Evolutionary conservation across 2,329 filamentous ascomycete species (phyloP), one percentile per base, ranked within the genome.

Genomic region (Diplodia corticola): DNA sequence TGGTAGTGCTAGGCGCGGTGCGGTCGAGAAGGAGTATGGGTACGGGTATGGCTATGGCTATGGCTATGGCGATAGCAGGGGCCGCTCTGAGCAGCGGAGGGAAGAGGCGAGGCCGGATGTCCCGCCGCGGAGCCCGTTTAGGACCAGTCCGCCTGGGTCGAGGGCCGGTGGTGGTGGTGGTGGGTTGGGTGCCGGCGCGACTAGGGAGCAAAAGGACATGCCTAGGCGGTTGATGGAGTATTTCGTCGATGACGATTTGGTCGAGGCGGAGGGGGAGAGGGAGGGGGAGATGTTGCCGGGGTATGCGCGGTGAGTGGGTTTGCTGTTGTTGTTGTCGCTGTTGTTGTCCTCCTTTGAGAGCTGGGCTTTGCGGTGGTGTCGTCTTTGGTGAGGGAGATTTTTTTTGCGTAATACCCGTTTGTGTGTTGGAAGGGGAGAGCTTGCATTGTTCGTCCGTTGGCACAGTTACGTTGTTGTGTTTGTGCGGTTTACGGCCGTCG

Each of bases 141-240:
- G 60, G 20, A 33, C 30, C 5, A 63, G 60, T n/a, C 57, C 57
- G 44, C 55, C 55, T 4, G 40, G 40, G 40, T 44, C 40, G 40
- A 44, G 40, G 40, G 37, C 15, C 7, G 37, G 35, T 3, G 37
- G 9, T 7, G 46, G 15, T 4, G 44, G 50, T 15, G 26, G 51
- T 2, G 53, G 17, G 15, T 48, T 46, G 7, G 46, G 46, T 2
- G 22, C 20, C 0, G 57, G 24, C 24, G 24, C 20, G 20, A 40
- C 12, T 20, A 50, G 46, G 30, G 63, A 64, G 10, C 30, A 33
- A 35, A 64, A 55, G 63, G 63, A 64, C 9, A 6, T 54, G 37
- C 63, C 49, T 26, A 44, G 63, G 49, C 35, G 63, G 35, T 15
- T 64, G 63, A 55, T 64, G 63, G 63, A 64, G 50, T 64, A 48